Percentiles rank a stretch among this genome's conserved stretches.
These are phyloP conservation scores for Xylariaceae sp. DNA, from an alignment of 2,329 filamentous ascomycete genomes.

Conservation along the genomic window DNA sequence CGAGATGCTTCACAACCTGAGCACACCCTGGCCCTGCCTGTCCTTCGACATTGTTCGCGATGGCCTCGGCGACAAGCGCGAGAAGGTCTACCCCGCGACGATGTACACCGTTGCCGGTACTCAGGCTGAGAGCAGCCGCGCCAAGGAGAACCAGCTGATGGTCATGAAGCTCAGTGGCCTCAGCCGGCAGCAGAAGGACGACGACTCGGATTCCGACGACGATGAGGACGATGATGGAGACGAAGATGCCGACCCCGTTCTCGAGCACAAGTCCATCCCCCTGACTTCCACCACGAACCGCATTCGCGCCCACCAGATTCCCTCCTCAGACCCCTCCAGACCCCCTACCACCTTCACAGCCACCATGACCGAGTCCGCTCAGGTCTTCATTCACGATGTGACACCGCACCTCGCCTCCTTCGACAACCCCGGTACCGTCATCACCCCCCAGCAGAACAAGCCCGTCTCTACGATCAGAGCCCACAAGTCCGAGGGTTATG, in stretches of 20 bases:
- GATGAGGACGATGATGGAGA: constrained; percentile 64
- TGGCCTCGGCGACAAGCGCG: constrained; percentile 74
- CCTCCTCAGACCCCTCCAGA: constrained; percentile 62
- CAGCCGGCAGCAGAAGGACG: constrained; percentile 73
- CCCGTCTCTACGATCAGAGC: constrained; percentile 81
- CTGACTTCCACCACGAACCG: constrained; percentile 86
- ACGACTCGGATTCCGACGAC: constrained; percentile 61
- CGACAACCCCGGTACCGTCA: constrained; percentile 76
- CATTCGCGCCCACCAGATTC: constrained; percentile 78
- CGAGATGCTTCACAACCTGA: constrained; percentile 93
- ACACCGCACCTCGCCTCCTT: constrained; percentile 85
- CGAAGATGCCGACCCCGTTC: constrained; percentile 77
- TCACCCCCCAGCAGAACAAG: constrained; percentile 81
- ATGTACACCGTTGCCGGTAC: constrained; percentile 94
- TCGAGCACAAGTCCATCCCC: constrained; percentile 87
- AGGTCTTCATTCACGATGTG: constrained; percentile 91
- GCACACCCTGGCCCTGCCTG: constrained; percentile 92
- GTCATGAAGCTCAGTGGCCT: constrained; percentile 94
- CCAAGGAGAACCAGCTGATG: constrained; percentile 88
- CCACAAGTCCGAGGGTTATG: constrained; percentile 92
- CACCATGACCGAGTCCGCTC: constrained; percentile 83
- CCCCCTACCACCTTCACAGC: constrained; percentile 81
- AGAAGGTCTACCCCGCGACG: constrained; percentile 85
- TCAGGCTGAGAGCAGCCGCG: constrained; percentile 70
- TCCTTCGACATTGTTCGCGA: constrained; percentile 92